Percentiles rank a stretch among this genome's conserved stretches.
Evolutionary conservation across 371 early-diverging fungal species (phyloP).

Genomic region (Syncephalastrum racemosum): DNA sequence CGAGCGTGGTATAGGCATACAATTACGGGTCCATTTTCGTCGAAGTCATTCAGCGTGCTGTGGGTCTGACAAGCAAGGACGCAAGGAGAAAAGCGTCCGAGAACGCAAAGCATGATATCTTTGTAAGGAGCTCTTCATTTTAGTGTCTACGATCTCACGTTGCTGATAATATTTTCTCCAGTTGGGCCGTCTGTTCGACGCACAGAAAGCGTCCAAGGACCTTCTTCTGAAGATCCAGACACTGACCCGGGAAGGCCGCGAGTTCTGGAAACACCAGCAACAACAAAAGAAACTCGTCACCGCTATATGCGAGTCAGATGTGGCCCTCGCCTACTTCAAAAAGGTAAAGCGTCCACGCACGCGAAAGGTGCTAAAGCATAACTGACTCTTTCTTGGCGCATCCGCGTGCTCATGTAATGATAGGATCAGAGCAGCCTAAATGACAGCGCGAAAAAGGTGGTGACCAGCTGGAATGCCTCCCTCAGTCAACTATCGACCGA

Average conservation of each 20-base stretch:
- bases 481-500: constrained; percentile 28
- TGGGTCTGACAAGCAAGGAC: constrained; percentile 43
- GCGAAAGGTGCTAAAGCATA: not conserved
- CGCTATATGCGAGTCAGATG: constrained; percentile 20
- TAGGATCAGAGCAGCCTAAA: constrained; percentile 22
- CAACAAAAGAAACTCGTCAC: constrained; percentile 33
- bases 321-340: constrained; percentile 16
- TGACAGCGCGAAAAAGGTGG: constrained; percentile 31
- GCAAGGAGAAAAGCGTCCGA: constrained; percentile 40
- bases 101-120: constrained; percentile 20
- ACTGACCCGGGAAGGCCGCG: constrained; percentile 22
- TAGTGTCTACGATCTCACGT: not conserved
- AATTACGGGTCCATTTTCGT: constrained; percentile 38
- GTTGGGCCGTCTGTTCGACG: constrained; percentile 9
- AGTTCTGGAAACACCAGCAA: constrained; percentile 32
- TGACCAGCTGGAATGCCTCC: constrained; percentile 42
- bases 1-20: constrained; percentile 20
- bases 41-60: constrained; percentile 34
- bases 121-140: constrained; percentile 26
- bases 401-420: constrained; percentile 2
- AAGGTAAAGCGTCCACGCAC: constrained; percentile 13
- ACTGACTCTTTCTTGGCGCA: not conserved
- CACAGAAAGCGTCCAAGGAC: constrained; percentile 24
- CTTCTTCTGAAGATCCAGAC: constrained; percentile 27
- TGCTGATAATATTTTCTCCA: not conserved